A percentile compares a stretch with the other conserved stretches of the same genome.
phyloP scores from a whole-genome alignment of 2,329 filamentous ascomycete genomes.

The Chrysosporium keratinophilum region DNA sequence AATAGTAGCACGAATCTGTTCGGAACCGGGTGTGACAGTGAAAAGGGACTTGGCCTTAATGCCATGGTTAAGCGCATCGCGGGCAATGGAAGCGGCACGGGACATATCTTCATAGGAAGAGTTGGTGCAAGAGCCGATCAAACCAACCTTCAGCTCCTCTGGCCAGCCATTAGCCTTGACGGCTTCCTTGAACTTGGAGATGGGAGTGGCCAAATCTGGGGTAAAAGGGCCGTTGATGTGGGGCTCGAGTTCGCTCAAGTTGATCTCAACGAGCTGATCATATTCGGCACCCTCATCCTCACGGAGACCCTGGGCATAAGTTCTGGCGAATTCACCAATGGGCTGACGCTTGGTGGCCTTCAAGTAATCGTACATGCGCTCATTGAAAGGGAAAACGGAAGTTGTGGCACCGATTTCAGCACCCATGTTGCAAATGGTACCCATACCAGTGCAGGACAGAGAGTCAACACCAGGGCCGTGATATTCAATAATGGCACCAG shows the following conservation, averaged over 20 bases:
- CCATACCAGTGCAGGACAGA: slow-evolving; percentile 78
- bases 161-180: slow-evolving; percentile 95
- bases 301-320: slow-evolving; percentile 73
- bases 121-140: slow-evolving; percentile 99
- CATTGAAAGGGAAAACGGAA: slow-evolving; percentile 94
- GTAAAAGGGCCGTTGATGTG: slow-evolving; percentile 99
- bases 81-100: slow-evolving; percentile 80
- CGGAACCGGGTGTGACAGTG: slow-evolving; percentile 90
- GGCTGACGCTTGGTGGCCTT: slow-evolving; percentile 77
- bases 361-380: slow-evolving; percentile 95
- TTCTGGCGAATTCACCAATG: slow-evolving; percentile 81
- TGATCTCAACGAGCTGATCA: slow-evolving; percentile 91
- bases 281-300: slow-evolving; percentile 89
- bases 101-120: slow-evolving; percentile 82
- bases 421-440: slow-evolving; percentile 63
- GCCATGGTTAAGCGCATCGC: slow-evolving; percentile 82
- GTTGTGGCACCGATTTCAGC: slow-evolving; percentile 65
- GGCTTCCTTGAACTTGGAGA: slow-evolving; percentile 92
- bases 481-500: slow-evolving; percentile 61
- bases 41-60: slow-evolving; percentile 89
- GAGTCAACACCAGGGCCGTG: slow-evolving; percentile 60
- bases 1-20: slow-evolving; percentile 93
- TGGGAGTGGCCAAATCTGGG: slow-evolving; percentile 91
- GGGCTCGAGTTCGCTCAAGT: slow-evolving; percentile 87
- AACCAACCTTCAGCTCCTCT: slow-evolving; percentile 86